Percentiles rank a stretch among this genome's conserved stretches.
Evolutionary conservation across 2,329 filamentous ascomycete species (phyloP).

Genomic region (Phialemonium atrogriseum): DNA sequence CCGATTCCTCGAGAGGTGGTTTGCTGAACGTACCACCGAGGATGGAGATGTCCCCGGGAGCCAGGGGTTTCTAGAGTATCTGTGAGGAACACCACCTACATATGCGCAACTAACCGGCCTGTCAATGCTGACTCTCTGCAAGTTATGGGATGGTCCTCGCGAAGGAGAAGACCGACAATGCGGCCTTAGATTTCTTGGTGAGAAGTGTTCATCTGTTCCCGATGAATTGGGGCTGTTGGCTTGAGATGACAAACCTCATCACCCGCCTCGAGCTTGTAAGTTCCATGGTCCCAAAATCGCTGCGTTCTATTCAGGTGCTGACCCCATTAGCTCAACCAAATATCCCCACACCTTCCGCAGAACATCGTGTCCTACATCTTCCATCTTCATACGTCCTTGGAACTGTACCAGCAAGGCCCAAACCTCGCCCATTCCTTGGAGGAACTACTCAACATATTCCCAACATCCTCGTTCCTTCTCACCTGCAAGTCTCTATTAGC

Average conservation of each 20-base stretch:
- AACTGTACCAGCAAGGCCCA: conserved; percentile 79
- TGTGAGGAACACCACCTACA: conserved; percentile 33
- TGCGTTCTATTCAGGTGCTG: conserved; percentile 17
- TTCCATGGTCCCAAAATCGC: conserved; percentile 9
- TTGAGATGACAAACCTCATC: conserved; percentile 78
- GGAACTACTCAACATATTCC: conserved; percentile 77
- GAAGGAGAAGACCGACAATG: conserved; percentile 81
- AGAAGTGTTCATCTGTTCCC: conserved; percentile 81
- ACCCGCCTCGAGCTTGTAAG: conserved; percentile 73
- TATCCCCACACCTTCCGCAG: conserved; percentile 67
- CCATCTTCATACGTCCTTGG: conserved; percentile 81
- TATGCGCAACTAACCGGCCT: conserved; percentile 4
- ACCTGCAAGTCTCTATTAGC: conserved; percentile 82
- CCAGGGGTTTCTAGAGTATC: conserved; percentile 90
- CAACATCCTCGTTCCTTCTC: conserved; percentile 78
- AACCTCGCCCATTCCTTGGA: conserved; percentile 66
- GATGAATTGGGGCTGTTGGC: conserved; percentile 97
- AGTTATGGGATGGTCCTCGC: conserved; percentile 82
- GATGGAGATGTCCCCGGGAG: conserved; percentile 53
- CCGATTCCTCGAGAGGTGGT: conserved; percentile 72
- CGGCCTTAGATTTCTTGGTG: conserved; percentile 80
- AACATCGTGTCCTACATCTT: conserved; percentile 94
- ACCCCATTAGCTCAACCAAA: conserved; percentile 64
- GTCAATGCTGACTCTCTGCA: conserved; percentile 4
- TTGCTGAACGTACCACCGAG: conserved; percentile 54